phyloP scores from a whole-genome alignment of 495 filamentous ascomycete genomes.

The Oidiodendron maius region DNA sequence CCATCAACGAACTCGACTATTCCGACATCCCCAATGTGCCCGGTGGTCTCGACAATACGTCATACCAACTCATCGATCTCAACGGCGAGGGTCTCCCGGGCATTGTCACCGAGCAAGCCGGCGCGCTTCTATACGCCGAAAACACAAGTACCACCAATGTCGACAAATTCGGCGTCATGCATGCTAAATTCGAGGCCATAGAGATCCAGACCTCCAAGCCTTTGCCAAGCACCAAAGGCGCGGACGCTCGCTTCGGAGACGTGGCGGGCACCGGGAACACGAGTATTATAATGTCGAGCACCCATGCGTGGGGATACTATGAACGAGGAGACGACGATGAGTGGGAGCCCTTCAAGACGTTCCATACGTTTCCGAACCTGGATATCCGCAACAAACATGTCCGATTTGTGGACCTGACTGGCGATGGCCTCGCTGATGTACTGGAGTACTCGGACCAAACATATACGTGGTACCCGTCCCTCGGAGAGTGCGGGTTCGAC shows the following conservation, averaged over 20 bases:
- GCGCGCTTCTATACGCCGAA: slow-evolving; percentile 2
- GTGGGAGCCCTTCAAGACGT: neutral
- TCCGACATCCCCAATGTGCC: slow-evolving; percentile 5
- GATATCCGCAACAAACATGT: neutral
- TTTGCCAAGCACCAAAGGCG: too few relatives aligned
- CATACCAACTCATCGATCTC: slow-evolving; percentile 25
- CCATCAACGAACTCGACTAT: neutral
- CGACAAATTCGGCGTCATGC: neutral
- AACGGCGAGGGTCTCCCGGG: slow-evolving; percentile 27
- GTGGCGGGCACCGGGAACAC: neutral
- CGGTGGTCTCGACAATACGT: neutral
- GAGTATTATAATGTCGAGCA: neutral
- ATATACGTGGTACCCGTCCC: slow-evolving; percentile 14
- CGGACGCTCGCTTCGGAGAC: neutral
- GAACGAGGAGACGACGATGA: neutral
- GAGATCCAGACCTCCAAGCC: too few relatives aligned
- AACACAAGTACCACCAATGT: slow-evolving; percentile 4
- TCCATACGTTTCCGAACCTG: neutral
- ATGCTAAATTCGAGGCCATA: too few relatives aligned
- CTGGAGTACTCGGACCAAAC: slow-evolving; percentile 11
- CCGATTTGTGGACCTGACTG: slow-evolving; percentile 20
- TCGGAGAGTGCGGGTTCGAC: slow-evolving; percentile 7
- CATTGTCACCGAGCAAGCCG: slow-evolving; percentile 9
- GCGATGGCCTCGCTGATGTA: slow-evolving; percentile 25
- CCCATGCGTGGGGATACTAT: neutral